Conservation (phyloP, 2,329 filamentous ascomycete species). For the Leptographium lundbergii region DNA sequence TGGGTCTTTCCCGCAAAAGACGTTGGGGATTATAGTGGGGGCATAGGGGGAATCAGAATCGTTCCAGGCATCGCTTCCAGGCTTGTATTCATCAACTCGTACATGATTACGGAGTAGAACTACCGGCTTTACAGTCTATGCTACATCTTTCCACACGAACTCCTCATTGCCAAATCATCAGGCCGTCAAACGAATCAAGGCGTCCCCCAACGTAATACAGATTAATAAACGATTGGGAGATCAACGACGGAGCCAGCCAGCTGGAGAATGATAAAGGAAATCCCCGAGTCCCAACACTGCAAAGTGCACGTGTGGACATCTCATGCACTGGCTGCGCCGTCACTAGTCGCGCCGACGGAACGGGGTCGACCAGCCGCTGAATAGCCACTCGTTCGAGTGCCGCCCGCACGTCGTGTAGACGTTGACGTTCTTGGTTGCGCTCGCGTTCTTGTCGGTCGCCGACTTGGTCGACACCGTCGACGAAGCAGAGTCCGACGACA, state of each 20-base stretch:
- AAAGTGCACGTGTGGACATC: not conserved
- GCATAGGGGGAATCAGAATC: not conserved
- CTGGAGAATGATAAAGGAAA: not conserved
- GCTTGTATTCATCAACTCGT: not conserved
- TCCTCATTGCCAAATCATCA: not conserved
- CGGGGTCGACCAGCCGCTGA: constrained; percentile 13
- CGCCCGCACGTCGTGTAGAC: constrained; percentile 15
- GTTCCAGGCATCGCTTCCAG: not conserved
- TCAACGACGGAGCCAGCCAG: not conserved
- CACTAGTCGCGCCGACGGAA: constrained; percentile 5
- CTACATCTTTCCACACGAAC: not conserved
- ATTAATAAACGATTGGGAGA: not conserved
- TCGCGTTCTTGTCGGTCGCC: not conserved
- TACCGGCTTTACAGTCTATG: not conserved
- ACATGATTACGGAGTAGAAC: not conserved
- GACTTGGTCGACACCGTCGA: not conserved
- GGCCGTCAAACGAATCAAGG: not conserved
- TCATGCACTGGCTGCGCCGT: not conserved
- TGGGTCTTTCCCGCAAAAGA: not conserved
- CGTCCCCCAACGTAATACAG: not conserved
- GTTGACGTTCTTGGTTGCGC: constrained; percentile 12
- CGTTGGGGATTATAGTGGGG: not conserved
- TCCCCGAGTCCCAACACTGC: not conserved
- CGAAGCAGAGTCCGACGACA: not conserved
- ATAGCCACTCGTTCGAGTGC: constrained; percentile 15